These are phyloP conservation scores for Penicilliopsis zonata DNA, from an alignment of 495 filamentous ascomycete species.

Conservation along the genomic window DNA sequence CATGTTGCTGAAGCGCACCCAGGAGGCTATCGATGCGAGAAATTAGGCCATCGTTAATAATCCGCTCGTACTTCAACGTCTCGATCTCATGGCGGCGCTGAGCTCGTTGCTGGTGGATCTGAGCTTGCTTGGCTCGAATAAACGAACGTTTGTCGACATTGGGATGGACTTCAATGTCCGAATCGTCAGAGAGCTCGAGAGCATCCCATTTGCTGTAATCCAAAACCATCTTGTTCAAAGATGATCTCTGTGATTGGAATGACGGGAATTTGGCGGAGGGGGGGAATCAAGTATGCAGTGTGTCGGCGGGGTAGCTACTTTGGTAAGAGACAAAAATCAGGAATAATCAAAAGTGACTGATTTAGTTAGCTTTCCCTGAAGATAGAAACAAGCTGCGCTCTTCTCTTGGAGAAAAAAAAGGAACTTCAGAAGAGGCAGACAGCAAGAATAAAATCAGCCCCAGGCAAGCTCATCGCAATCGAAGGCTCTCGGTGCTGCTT, in stretches of 20 bases:
- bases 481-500: too few relatives aligned
- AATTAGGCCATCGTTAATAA: slow-evolving; percentile 85
- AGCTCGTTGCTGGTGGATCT: slow-evolving; percentile 82
- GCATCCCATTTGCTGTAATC: slow-evolving; percentile 97
- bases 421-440: too few relatives aligned
- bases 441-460: too few relatives aligned
- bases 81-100: slow-evolving; percentile 79
- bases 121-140: slow-evolving; percentile 93
- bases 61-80: slow-evolving; percentile 83
- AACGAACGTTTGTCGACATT: slow-evolving; percentile 99
- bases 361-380: too few relatives aligned
- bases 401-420: too few relatives aligned
- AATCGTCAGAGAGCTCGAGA: slow-evolving; percentile 93
- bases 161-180: slow-evolving; percentile 95
- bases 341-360: too few relatives aligned
- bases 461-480: too few relatives aligned
- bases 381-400: too few relatives aligned
- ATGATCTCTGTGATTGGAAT: slow-evolving; percentile 10
- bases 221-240: slow-evolving; percentile 57
- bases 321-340: slow-evolving; percentile 2
- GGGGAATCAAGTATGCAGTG: too few relatives aligned
- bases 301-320: too few relatives aligned
- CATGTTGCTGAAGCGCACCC: slow-evolving; percentile 52
- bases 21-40: slow-evolving; percentile 71
- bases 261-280: background rate